These are phyloP conservation scores for Phytophthora fragariaefolia DNA, from an alignment of 352 stramenopile species.

Conservation along the genomic window DNA sequence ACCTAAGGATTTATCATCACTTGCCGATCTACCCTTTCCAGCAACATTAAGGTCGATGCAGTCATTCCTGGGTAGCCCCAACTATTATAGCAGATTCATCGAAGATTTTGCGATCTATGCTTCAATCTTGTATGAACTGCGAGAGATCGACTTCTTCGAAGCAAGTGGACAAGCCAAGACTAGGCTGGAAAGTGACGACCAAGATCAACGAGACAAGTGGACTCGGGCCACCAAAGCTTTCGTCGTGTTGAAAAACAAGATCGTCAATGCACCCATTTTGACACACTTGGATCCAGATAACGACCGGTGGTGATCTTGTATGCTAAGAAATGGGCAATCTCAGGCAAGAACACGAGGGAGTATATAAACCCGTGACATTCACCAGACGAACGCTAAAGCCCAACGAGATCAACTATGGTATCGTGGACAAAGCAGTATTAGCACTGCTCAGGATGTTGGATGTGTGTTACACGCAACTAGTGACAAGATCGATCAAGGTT, in stretches of 20 bases:
- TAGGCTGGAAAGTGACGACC: too few species aligned
- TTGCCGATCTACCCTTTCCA: too few species aligned
- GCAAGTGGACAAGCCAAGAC: not conserved
- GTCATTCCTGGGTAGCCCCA: constrained; percentile 22
- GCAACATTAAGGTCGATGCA: too few species aligned
- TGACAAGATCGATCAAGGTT: too few species aligned
- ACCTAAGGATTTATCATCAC: too few species aligned
- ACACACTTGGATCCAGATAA: constrained; percentile 16
- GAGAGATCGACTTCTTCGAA: not conserved
- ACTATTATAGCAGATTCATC: constrained; percentile 28
- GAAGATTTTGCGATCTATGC: constrained; percentile 20
- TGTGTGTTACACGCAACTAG: too few species aligned
- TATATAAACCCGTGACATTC: not conserved
- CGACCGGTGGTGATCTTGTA: constrained; percentile 15
- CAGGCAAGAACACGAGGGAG: not conserved
- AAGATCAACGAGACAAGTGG: not conserved
- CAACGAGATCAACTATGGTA: too few species aligned
- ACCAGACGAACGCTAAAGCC: not conserved
- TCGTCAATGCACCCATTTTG: constrained; percentile 5
- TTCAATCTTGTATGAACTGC: constrained; percentile 7
- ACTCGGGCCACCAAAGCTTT: constrained; percentile 5
- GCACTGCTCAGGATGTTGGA: too few species aligned
- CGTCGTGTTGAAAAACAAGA: constrained; percentile 13
- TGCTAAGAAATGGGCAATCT: constrained; percentile 8
- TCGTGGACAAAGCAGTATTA: not conserved